Percentiles rank a stretch among this genome's conserved stretches.
Conservation (phyloP, 768 basidiomycete species). For the Crepidotus variabilis region DNA sequence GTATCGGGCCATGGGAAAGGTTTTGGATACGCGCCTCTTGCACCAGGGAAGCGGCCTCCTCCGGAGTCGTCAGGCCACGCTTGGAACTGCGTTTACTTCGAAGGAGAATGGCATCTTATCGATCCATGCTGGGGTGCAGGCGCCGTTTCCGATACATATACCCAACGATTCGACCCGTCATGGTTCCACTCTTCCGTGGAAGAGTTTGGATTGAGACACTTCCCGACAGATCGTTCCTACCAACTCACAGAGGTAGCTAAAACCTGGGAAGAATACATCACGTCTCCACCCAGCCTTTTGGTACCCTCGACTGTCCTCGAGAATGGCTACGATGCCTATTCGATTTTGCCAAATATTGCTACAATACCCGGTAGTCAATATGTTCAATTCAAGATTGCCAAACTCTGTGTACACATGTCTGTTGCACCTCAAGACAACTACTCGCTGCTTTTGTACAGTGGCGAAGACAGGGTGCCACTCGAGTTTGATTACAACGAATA, state of each 20-base stretch:
- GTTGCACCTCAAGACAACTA: slow-evolving; percentile 37
- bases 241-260: slow-evolving; percentile 36
- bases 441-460: slow-evolving; percentile 30
- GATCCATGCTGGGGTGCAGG: slow-evolving; percentile 50
- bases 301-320: slow-evolving; percentile 24
- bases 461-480: slow-evolving; percentile 30
- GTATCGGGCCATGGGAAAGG: slow-evolving; percentile 47
- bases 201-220: slow-evolving; percentile 43
- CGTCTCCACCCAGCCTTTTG: slow-evolving; percentile 30
- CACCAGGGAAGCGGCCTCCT: slow-evolving; percentile 30
- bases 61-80: slow-evolving; percentile 38
- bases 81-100: slow-evolving; percentile 43
- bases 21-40: slow-evolving; percentile 31
- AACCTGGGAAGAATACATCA: slow-evolving; percentile 44
- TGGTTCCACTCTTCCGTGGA: slow-evolving; percentile 40
- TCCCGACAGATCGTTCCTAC: slow-evolving; percentile 38
- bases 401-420: slow-evolving; percentile 45
- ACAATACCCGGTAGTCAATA: slow-evolving; percentile 30
- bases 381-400: slow-evolving; percentile 36
- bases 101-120: slow-evolving; percentile 42
- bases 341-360: slow-evolving; percentile 31
- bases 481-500: slow-evolving; percentile 30
- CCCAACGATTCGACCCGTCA: slow-evolving; percentile 31
- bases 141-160: slow-evolving; percentile 29
- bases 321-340: slow-evolving; percentile 28